Conservation (phyloP, 2,329 filamentous ascomycete species). For the Chrysosporium queenslandicum region DNA sequence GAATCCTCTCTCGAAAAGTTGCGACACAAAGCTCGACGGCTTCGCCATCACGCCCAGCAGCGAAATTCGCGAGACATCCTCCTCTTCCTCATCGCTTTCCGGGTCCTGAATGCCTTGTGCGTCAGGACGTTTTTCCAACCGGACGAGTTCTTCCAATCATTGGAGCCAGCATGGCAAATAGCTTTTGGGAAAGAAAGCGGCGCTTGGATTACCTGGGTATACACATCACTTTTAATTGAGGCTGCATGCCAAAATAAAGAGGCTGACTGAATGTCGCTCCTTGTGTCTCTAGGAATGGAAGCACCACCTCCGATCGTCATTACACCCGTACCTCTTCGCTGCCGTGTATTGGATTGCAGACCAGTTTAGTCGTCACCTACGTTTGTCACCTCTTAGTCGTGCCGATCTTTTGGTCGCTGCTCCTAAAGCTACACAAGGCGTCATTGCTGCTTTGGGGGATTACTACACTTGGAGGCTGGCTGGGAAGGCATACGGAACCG, state of each 20-base stretch:
- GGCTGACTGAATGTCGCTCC: slow-evolving; percentile 4
- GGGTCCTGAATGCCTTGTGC: slow-evolving; percentile 67
- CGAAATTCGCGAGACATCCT: slow-evolving; percentile 22
- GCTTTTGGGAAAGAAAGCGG: slow-evolving; percentile 68
- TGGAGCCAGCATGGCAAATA: slow-evolving; percentile 87
- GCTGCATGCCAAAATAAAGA: not conserved
- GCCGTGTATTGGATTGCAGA: slow-evolving; percentile 57
- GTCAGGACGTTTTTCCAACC: slow-evolving; percentile 92
- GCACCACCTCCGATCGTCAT: slow-evolving; percentile 72
- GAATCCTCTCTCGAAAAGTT: not conserved
- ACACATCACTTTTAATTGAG: slow-evolving; percentile 10
- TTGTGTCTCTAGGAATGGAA: slow-evolving; percentile 67
- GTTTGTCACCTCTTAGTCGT: slow-evolving; percentile 45
- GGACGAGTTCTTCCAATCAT: slow-evolving; percentile 91
- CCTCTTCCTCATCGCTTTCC: slow-evolving; percentile 51
- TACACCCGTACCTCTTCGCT: slow-evolving; percentile 84
- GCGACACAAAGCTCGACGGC: not conserved
- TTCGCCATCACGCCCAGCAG: slow-evolving; percentile 1
- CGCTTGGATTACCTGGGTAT: slow-evolving; percentile 94
- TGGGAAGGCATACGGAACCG: slow-evolving; percentile 57
- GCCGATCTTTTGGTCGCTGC: slow-evolving; percentile 59
- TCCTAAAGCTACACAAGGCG: slow-evolving; percentile 66
- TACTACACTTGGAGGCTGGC: slow-evolving; percentile 82
- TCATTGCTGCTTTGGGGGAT: slow-evolving; percentile 68
- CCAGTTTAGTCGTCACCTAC: slow-evolving; percentile 46